phyloP scores from a whole-genome alignment of 1,139 yeast species.

The Candida sojae region DNA sequence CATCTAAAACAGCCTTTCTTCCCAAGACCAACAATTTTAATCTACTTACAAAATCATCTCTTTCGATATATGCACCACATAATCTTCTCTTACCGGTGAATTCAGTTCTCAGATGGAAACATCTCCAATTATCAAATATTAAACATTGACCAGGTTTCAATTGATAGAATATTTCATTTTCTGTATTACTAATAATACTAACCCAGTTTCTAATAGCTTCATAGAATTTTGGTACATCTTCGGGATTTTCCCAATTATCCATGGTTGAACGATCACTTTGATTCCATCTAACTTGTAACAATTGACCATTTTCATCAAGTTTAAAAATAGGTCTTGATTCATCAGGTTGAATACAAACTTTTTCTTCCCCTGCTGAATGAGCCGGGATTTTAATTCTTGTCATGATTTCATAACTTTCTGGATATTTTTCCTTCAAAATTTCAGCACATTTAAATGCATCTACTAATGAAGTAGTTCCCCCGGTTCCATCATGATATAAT shows the following conservation, averaged over 20 bases:
- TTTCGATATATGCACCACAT: conserved; percentile 77
- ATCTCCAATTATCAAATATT: conserved; percentile 78
- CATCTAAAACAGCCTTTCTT: conserved; percentile 47
- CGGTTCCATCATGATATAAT: conserved; percentile 64
- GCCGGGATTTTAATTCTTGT: conserved; percentile 63
- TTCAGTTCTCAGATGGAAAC: conserved; percentile 69
- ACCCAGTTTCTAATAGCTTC: conserved; percentile 61
- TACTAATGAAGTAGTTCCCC: conserved; percentile 73
- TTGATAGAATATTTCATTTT: conserved; percentile 58
- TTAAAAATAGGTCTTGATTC: conserved; percentile 63
- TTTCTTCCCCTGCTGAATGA: conserved; percentile 75
- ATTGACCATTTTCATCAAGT: conserved; percentile 53
- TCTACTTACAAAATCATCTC: conserved; percentile 59
- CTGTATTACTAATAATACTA: conserved; percentile 48
- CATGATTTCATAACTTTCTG: conserved; percentile 57
- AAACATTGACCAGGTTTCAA: conserved; percentile 69
- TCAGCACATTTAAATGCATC: conserved; percentile 70
- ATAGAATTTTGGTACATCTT: conserved; percentile 59
- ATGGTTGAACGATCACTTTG: conserved; percentile 72
- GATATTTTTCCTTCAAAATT: conserved; percentile 46
- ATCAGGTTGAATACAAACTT: conserved; percentile 66
- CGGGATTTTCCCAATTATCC: conserved; percentile 56
- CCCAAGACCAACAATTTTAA: conserved; percentile 42
- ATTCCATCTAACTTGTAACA: conserved; percentile 75
- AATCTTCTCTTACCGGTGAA: conserved; percentile 71